Conservation (phyloP, 1,139 yeast species). For the Hyphopichia burtonii region DNA sequence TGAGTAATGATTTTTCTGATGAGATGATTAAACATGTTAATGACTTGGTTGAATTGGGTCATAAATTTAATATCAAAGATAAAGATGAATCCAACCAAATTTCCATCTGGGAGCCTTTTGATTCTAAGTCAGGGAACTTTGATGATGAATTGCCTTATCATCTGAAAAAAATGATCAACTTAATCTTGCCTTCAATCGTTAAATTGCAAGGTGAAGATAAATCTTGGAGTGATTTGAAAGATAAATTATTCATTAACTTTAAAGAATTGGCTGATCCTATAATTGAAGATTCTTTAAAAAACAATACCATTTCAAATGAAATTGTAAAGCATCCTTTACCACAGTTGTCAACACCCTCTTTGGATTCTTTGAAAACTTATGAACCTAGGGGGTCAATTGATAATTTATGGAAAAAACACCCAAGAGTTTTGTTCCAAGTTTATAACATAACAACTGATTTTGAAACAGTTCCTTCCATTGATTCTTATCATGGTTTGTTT, state of each 20-base stretch:
- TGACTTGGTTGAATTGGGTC: constrained; percentile 47
- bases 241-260: constrained; percentile 33
- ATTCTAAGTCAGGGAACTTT: constrained; percentile 29
- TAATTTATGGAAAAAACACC: constrained; percentile 41
- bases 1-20: constrained; percentile 43
- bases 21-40: constrained; percentile 37
- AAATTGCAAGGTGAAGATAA: constrained; percentile 26
- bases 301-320: constrained; percentile 40
- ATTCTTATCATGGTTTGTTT: constrained; percentile 54
- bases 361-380: constrained; percentile 32
- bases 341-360: constrained; percentile 46
- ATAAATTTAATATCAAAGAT: constrained; percentile 29
- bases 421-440: constrained; percentile 65
- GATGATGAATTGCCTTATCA: constrained; percentile 47
- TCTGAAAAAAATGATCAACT: constrained; percentile 48
- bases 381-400: constrained; percentile 36
- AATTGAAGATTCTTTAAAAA: constrained; percentile 32
- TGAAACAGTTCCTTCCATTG: constrained; percentile 72
- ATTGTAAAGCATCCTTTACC: constrained; percentile 47
- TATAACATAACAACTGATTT: constrained; percentile 52
- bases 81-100: constrained; percentile 11
- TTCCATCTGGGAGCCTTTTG: constrained; percentile 39
- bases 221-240: constrained; percentile 24
- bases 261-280: constrained; percentile 34
- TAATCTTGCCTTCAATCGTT: constrained; percentile 57